phyloP scores from a whole-genome alignment of 2,329 filamentous ascomycete species.

The Periglandula ipomoeae region DNA sequence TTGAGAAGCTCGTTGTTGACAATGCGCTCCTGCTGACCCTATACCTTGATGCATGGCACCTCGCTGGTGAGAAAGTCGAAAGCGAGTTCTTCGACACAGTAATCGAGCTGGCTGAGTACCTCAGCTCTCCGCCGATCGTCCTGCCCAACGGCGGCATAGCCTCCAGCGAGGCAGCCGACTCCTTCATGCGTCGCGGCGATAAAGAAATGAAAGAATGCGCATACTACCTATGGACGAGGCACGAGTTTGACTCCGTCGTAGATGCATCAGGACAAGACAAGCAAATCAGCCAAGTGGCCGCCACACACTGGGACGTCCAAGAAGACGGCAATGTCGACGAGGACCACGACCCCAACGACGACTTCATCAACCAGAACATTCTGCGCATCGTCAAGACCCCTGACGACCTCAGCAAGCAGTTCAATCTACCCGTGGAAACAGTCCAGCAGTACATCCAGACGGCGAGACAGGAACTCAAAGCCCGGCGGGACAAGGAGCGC shows the following conservation, averaged over 20 bases:
- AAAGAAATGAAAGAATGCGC: slow-evolving; percentile 81
- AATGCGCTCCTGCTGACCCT: slow-evolving; percentile 77
- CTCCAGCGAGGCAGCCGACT: slow-evolving; percentile 87
- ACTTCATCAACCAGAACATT: slow-evolving; percentile 91
- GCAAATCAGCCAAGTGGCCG: slow-evolving; percentile 62
- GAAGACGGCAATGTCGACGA: slow-evolving; percentile 79
- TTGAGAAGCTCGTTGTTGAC: slow-evolving; percentile 94
- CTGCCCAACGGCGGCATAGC: slow-evolving; percentile 66
- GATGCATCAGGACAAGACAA: slow-evolving; percentile 24
- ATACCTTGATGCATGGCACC: slow-evolving; percentile 78
- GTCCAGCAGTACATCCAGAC: slow-evolving; percentile 57
- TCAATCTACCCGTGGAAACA: slow-evolving; percentile 61
- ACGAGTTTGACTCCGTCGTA: slow-evolving; percentile 74
- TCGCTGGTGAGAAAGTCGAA: slow-evolving; percentile 39
- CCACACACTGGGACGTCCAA: slow-evolving; percentile 75
- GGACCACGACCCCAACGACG: slow-evolving; percentile 80
- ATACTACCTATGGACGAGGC: slow-evolving; percentile 87
- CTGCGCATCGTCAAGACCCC: slow-evolving; percentile 61
- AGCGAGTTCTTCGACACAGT: slow-evolving; percentile 70
- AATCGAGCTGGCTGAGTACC: slow-evolving; percentile 77
- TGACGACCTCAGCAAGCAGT: slow-evolving; percentile 62
- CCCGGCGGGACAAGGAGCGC: slow-evolving; percentile 64
- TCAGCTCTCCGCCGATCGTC: slow-evolving; percentile 62
- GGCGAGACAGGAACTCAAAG: slow-evolving; percentile 58
- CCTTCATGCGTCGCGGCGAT: slow-evolving; percentile 63